These are phyloP conservation scores for Trichosporon inkin DNA, from an alignment of 1,284 basidiomycete species.

Conservation along the genomic window DNA sequence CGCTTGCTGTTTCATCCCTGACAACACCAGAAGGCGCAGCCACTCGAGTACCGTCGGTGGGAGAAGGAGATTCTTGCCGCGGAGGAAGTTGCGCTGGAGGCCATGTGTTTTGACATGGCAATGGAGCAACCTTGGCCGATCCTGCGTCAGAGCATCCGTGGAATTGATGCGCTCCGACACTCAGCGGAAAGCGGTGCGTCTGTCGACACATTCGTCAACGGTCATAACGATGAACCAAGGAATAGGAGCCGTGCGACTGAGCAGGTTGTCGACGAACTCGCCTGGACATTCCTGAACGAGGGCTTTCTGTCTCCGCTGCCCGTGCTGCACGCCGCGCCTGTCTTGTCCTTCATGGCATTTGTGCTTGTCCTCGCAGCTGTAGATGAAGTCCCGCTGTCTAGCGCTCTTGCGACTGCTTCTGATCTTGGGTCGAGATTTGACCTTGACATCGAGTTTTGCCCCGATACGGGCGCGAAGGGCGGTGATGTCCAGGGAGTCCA, in stretches of 20 bases:
- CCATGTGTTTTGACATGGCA: slow-evolving; percentile 85
- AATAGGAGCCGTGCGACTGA: slow-evolving; percentile 25
- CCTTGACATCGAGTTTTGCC: slow-evolving; percentile 27
- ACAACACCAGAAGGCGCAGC: slow-evolving; percentile 14
- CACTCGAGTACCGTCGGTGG: slow-evolving; percentile 67
- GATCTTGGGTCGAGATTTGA: slow-evolving; percentile 33
- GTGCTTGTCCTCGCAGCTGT: slow-evolving; percentile 29
- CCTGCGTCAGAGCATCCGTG: slow-evolving; percentile 61
- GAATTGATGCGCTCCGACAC: slow-evolving; percentile 22
- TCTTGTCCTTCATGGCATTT: slow-evolving; percentile 32
- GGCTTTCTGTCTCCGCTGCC: slow-evolving; percentile 29
- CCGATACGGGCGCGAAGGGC: slow-evolving; percentile 17
- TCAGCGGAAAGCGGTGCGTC: slow-evolving; percentile 8
- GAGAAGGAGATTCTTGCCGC: slow-evolving; percentile 68
- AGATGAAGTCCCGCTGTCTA: slow-evolving; percentile 22
- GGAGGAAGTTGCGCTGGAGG: slow-evolving; percentile 79
- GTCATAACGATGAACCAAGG: slow-evolving; percentile 12
- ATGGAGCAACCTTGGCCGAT: slow-evolving; percentile 76
- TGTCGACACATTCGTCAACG: slow-evolving; percentile 4
- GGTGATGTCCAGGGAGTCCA: slow-evolving; percentile 22
- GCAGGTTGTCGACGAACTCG: slow-evolving; percentile 22
- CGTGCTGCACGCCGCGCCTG: slow-evolving; percentile 29
- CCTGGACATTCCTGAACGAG: slow-evolving; percentile 36
- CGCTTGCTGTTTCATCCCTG: not conserved
- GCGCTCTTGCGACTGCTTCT: slow-evolving; percentile 22